phyloP scores from a whole-genome alignment of 257 asterid species.

The Lavandula angustifolia region DNA sequence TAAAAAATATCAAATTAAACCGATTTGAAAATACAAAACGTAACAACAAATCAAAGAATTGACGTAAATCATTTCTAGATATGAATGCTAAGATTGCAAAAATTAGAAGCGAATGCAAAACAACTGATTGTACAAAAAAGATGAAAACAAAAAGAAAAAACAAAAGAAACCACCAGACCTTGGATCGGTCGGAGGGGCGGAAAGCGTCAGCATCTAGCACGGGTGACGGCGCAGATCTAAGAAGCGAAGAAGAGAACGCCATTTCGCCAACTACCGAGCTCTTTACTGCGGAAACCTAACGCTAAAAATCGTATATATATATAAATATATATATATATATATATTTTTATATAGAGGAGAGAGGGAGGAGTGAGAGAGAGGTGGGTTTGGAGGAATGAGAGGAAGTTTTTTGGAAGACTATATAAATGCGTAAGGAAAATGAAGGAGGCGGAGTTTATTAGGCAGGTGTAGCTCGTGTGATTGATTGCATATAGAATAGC shows the following conservation, averaged over 20 bases:
- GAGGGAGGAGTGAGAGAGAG: neutral
- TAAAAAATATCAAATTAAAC: neutral
- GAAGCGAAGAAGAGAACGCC: constrained; percentile 58
- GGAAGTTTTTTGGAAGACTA: constrained; percentile 33
- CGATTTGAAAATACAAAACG: neutral
- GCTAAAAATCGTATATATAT: constrained; percentile 8
- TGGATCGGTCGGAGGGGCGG: constrained; percentile 38
- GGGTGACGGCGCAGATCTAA: constrained; percentile 61
- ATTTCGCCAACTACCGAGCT: constrained; percentile 35
- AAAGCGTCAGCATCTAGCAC: constrained; percentile 39
- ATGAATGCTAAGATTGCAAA: neutral
- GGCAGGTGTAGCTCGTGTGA: constrained; percentile 27
- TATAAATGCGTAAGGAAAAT: constrained; percentile 25
- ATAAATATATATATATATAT: neutral
- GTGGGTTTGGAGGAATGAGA: constrained; percentile 34
- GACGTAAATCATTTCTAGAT: neutral
- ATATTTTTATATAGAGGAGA: neutral
- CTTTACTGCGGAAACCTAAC: constrained; percentile 26
- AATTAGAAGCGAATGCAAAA: neutral
- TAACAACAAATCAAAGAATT: neutral
- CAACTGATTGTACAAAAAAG: too few relatives aligned
- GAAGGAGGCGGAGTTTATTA: constrained; percentile 48
- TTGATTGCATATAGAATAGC: constrained; percentile 17
- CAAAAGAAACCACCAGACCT: constrained; percentile 36
- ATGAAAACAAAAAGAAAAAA: too few relatives aligned